Conservation (phyloP, 2,329 filamentous ascomycete genomes). For the Calonectria honghensis region DNA sequence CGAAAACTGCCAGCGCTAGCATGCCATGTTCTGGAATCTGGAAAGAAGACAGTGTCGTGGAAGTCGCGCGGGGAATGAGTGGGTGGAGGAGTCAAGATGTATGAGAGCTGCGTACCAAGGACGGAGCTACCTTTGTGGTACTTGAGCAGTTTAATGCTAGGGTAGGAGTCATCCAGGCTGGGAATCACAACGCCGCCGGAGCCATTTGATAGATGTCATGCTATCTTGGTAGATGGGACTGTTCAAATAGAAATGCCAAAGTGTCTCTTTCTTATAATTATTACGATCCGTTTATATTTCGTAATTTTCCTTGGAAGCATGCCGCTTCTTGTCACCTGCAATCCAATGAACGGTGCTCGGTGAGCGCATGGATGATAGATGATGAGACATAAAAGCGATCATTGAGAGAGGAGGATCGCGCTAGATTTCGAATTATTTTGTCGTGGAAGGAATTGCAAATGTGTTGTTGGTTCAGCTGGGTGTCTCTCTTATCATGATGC, state of each 20-base stretch:
- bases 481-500: background rate
- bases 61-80: background rate
- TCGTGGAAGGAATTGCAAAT: background rate
- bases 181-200: conserved; percentile 3
- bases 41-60: background rate
- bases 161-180: background rate
- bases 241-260: background rate
- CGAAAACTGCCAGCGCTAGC: conserved; percentile 20
- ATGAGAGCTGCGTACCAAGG: background rate
- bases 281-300: background rate
- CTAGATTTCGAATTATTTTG: background rate
- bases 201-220: background rate
- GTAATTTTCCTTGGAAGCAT: background rate
- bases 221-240: background rate
- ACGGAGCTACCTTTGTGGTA: conserved; percentile 10
- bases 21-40: background rate
- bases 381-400: background rate
- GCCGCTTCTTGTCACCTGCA: background rate
- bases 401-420: background rate
- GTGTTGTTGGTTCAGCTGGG: background rate
- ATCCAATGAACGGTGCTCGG: background rate
- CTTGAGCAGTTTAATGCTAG: background rate
- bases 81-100: background rate
- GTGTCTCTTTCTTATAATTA: background rate
- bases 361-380: background rate